Evolutionary conservation across 805 yeast genomes (phyloP).

Genomic region (Candida incommunis): DNA sequence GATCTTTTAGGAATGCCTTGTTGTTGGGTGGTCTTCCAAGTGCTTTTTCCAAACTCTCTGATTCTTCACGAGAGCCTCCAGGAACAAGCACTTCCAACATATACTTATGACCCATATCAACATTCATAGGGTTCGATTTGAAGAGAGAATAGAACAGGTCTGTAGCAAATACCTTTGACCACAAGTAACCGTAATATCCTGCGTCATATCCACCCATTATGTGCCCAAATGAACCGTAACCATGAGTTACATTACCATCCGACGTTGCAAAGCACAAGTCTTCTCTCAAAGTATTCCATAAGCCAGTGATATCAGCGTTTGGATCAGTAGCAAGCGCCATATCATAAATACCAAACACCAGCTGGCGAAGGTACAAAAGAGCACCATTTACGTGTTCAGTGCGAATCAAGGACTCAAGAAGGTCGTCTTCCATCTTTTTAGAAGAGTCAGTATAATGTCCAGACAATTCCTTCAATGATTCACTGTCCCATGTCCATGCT

Average conservation of each 20-base stretch:
- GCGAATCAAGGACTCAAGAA: slow-evolving; percentile 42
- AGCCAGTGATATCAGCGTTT: slow-evolving; percentile 34
- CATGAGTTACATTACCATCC: slow-evolving; percentile 43
- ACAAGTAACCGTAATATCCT: slow-evolving; percentile 76
- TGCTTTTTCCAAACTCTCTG: slow-evolving; percentile 47
- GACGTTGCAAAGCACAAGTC: slow-evolving; percentile 44
- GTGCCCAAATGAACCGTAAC: slow-evolving; percentile 65
- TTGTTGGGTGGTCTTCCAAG: slow-evolving; percentile 67
- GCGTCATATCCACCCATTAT: slow-evolving; percentile 76
- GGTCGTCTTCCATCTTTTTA: slow-evolving; percentile 39
- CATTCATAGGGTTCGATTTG: slow-evolving; percentile 51
- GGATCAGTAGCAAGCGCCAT: slow-evolving; percentile 48
- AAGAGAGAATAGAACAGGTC: slow-evolving; percentile 68
- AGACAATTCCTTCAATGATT: slow-evolving; percentile 40
- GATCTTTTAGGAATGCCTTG: slow-evolving; percentile 56
- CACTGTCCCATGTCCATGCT: slow-evolving; percentile 72
- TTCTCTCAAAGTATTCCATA: slow-evolving; percentile 57
- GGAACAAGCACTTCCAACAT: slow-evolving; percentile 53
- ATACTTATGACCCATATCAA: slow-evolving; percentile 46
- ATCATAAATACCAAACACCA: slow-evolving; percentile 69
- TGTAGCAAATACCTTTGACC: slow-evolving; percentile 75
- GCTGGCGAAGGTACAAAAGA: slow-evolving; percentile 54
- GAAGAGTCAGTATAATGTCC: slow-evolving; percentile 48
- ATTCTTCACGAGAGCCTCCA: slow-evolving; percentile 64
- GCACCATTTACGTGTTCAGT: slow-evolving; percentile 72